phyloP scores from a whole-genome alignment of 2,329 filamentous ascomycete species.

The Colletotrichum agaves region DNA sequence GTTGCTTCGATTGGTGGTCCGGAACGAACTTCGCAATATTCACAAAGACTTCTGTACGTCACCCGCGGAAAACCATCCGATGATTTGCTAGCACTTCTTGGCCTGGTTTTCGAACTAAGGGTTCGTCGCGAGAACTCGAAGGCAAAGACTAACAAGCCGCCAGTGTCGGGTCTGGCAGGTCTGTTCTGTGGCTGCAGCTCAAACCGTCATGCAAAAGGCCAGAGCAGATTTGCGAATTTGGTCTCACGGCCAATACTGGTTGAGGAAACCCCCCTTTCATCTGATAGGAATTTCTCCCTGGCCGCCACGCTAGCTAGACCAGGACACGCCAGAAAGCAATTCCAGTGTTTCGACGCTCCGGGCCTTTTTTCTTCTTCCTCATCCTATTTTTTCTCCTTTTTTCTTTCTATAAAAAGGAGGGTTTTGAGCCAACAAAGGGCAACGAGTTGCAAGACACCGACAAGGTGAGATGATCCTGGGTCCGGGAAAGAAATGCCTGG shows the following conservation, averaged over 20 bases:
- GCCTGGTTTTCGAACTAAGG: not conserved
- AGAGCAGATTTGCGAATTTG: conserved; percentile 19
- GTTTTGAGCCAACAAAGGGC: conserved; percentile 10
- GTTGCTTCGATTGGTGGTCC: not conserved
- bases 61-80: conserved; percentile 1
- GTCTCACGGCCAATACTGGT: conserved; percentile 14
- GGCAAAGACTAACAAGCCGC: not conserved
- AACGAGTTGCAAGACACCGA: not conserved
- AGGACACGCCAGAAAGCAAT: conserved; percentile 26
- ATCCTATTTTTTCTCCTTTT: too few species aligned
- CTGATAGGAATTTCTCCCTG: conserved; percentile 27
- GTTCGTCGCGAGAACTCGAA: not conserved
- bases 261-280: conserved; percentile 18
- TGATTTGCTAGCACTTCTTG: conserved; percentile 11
- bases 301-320: conserved; percentile 29
- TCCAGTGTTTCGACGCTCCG: conserved; percentile 31
- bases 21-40: not conserved
- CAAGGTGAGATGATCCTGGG: conserved; percentile 10
- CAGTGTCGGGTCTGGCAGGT: not conserved
- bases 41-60: conserved; percentile 1
- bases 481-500: conserved; percentile 16
- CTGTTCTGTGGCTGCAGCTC: not conserved
- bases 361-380: too few species aligned
- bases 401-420: too few species aligned
- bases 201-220: conserved; percentile 10